Conservation (phyloP, 495 filamentous ascomycete genomes). For the Cryomyces antarcticus region DNA sequence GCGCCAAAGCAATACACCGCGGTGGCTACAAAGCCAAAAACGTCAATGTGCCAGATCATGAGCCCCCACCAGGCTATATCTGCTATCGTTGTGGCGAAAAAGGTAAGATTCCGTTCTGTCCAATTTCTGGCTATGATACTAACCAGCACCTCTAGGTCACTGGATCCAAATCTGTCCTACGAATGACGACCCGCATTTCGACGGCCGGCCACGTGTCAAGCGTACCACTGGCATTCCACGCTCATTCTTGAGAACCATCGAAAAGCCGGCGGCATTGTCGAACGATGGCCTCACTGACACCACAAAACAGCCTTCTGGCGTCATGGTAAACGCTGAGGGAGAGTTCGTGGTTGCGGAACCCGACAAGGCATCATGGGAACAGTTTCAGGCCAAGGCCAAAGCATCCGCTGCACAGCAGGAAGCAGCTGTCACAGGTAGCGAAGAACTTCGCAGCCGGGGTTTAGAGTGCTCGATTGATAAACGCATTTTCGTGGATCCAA, state of each 20-base stretch:
- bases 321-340: constrained; percentile 95
- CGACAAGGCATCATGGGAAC: constrained; percentile 86
- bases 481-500: constrained; percentile 88
- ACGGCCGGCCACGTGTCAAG: constrained; percentile 76
- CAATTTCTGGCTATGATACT: neutral
- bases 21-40: constrained; percentile 35
- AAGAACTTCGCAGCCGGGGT: constrained; percentile 65
- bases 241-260: constrained; percentile 80
- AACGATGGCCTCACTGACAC: constrained; percentile 58
- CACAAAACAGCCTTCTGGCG: constrained; percentile 53
- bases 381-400: constrained; percentile 83
- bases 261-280: constrained; percentile 59
- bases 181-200: constrained; percentile 89
- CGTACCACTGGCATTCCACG: constrained; percentile 89
- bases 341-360: constrained; percentile 89
- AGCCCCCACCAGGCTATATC: constrained; percentile 78
- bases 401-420: constrained; percentile 61
- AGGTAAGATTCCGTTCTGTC: constrained; percentile 23
- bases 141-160: constrained; percentile 35
- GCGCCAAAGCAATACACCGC: constrained; percentile 43
- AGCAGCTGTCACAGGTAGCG: constrained; percentile 48
- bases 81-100: constrained; percentile 98
- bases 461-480: constrained; percentile 90
- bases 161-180: constrained; percentile 97
- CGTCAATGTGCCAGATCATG: constrained; percentile 67